These are phyloP conservation scores for Ascochyta pisi DNA, from an alignment of 2,329 filamentous ascomycete genomes.

Conservation along the genomic window DNA sequence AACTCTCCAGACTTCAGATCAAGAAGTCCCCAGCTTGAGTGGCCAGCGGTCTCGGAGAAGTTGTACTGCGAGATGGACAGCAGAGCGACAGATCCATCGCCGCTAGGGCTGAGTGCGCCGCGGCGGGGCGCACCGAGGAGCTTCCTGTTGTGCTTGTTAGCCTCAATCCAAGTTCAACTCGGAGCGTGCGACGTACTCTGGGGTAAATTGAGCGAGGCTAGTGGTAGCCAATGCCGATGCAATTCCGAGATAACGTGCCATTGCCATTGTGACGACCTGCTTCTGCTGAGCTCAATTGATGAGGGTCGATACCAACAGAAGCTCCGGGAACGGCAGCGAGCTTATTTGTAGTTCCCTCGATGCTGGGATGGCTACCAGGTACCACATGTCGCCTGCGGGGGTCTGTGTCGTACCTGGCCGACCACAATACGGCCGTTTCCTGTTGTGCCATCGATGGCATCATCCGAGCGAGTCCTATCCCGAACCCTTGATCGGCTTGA, in stretches of 20 bases:
- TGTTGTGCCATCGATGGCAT: conserved; percentile 27
- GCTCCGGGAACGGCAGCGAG: conserved; percentile 22
- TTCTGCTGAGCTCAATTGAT: conserved; percentile 37
- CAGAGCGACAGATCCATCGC: conserved; percentile 67
- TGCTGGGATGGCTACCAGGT: conserved; percentile 18
- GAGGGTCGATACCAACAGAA: conserved; percentile 29
- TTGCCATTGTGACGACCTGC: conserved; percentile 38
- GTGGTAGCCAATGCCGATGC: conserved; percentile 44
- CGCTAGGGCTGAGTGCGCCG: conserved; percentile 71
- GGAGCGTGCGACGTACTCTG: conserved; percentile 37
- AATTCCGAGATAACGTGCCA: conserved; percentile 45
- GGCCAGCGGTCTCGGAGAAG: conserved; percentile 73
- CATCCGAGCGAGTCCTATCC: conserved; percentile 18
- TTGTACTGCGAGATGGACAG: conserved; percentile 79
- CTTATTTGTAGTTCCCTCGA: conserved; percentile 31
- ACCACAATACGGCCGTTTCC: conserved; percentile 11
- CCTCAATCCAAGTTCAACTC: neutral
- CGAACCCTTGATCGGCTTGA: neutral
- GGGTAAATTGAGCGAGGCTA: conserved; percentile 43
- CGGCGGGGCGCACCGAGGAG: conserved; percentile 77
- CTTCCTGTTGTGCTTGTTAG: conserved; percentile 28
- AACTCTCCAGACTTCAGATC: conserved; percentile 44
- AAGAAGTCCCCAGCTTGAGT: conserved; percentile 57
- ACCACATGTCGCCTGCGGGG: conserved; percentile 21
- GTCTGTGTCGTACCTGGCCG: conserved; percentile 23